phyloP scores from a whole-genome alignment of 805 yeast genomes.

The Brettanomyces bruxellensis region DNA sequence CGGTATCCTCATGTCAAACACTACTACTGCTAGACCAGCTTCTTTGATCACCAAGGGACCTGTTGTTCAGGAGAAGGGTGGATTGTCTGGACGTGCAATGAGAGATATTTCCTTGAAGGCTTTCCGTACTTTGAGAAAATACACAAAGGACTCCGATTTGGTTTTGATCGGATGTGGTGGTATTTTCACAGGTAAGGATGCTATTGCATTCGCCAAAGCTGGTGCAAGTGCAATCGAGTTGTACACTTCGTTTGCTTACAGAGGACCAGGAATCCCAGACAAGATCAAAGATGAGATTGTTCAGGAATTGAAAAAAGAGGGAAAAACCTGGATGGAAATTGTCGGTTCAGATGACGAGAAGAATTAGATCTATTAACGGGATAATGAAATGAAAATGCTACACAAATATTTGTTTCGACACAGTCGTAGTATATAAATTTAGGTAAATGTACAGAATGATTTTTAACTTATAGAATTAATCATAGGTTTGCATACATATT shows the following conservation, averaged over 20 bases:
- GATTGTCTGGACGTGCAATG: constrained; percentile 86
- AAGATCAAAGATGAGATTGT: constrained; percentile 52
- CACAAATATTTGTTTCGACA: too few relatives aligned
- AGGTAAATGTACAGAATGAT: too few relatives aligned
- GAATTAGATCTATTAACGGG: too few relatives aligned
- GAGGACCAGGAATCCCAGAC: constrained; percentile 79
- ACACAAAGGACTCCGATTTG: constrained; percentile 63
- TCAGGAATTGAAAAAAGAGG: constrained; percentile 55
- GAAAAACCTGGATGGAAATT: constrained; percentile 77
- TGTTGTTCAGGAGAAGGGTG: constrained; percentile 61
- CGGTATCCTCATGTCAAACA: constrained; percentile 88
- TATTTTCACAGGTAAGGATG: constrained; percentile 79
- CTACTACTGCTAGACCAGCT: constrained; percentile 77
- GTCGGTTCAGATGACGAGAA: constrained; percentile 47
- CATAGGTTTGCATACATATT: too few relatives aligned
- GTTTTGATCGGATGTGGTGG: constrained; percentile 94
- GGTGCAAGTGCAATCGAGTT: constrained; percentile 88
- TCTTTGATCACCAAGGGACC: constrained; percentile 41
- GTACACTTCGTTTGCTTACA: constrained; percentile 85
- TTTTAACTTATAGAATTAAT: too few relatives aligned
- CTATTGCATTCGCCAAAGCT: constrained; percentile 82
- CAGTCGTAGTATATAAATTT: too few relatives aligned
- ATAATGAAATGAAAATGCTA: too few relatives aligned
- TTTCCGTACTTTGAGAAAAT: constrained; percentile 58
- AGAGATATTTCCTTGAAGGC: constrained; percentile 73